Evolutionary conservation across 2,329 filamentous ascomycete genomes (phyloP), one percentile per base, ranked within the genome.

Genomic region (Ceratocystis huliohia): DNA sequence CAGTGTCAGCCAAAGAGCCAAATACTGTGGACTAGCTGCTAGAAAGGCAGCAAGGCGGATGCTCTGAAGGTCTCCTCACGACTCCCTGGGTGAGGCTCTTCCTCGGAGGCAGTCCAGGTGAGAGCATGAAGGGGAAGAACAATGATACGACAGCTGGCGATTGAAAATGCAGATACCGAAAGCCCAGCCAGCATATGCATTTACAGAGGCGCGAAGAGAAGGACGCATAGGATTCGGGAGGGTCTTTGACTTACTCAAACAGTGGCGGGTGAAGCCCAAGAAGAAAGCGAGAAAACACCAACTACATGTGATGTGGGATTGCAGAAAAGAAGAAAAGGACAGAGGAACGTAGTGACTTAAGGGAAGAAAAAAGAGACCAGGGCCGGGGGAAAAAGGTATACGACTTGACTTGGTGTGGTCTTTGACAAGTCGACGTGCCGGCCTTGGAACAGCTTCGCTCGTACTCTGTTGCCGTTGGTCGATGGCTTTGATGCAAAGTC

Each of bases 241-340:
- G 48, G 13, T 53, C 48, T 28, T 28, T 59, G 28, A 59, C 56
- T 59, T 59, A 59, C 56, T 59, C 56, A 59, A 59, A 37, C 56
- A 37, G 28, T 37, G 56, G 56, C 56, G 56, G 56, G 56, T 59
- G 56, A 59, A 37, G 56, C 28, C 56, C 56, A 59, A 59, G 56
- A 59, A 25, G 30, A 59, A 59, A 25, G 48, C n/a, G 5, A 59
- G 56, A 37, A 28, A 37, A 37, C 30, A 30, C 56, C 17, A 59
- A 13, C 56, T 59, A 17, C 56, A 59, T 59, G 56, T 37, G 56
- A 59, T 37, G 30, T 17, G 30, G 7, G 17, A 59, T n/a, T n/a
- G 17, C 6, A 37, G 56, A n/a, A 59, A n/a, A 59, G 28, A 30
- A 59, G 17, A 15, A 37, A 15, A 59, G 25, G 20, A 28, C 20